Percentiles rank a stretch among this genome's conserved stretches.
These are phyloP conservation scores for Ceratonia siliqua DNA, from an alignment of 306 rosid species.

Conservation along the genomic window DNA sequence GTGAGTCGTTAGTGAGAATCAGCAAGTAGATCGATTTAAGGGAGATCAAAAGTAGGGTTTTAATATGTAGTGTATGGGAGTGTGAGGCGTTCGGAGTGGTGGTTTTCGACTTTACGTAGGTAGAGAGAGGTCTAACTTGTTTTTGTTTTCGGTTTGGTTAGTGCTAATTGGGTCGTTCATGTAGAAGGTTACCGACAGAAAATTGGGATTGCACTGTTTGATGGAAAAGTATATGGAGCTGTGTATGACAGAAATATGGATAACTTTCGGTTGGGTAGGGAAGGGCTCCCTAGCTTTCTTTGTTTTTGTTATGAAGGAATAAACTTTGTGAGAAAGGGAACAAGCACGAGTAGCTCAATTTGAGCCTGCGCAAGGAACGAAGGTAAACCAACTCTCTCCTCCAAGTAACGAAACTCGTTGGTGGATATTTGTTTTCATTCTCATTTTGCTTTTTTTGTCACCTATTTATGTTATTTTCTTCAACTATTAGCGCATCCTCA, in stretches of 20 bases:
- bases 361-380: conserved; percentile 28
- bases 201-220: conserved; percentile 42
- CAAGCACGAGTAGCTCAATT: conserved; percentile 14
- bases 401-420: not conserved
- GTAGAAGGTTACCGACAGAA: conserved; percentile 38
- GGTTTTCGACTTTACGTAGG: too few relatives aligned
- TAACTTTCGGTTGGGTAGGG: conserved; percentile 27
- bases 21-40: conserved; percentile 28
- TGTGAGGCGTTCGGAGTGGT: not conserved
- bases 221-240: conserved; percentile 30
- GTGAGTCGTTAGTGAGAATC: not conserved
- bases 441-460: not conserved
- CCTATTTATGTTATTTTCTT: not conserved
- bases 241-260: not conserved
- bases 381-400: not conserved
- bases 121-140: not conserved
- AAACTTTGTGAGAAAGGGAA: conserved; percentile 2
- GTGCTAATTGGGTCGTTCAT: conserved; percentile 21
- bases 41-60: conserved; percentile 46
- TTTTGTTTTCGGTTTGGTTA: not conserved
- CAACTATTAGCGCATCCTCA: too few relatives aligned
- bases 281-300: not conserved
- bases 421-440: too few relatives aligned
- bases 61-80: not conserved
- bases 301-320: not conserved